Percentiles rank a stretch among this genome's conserved stretches.
Conservation (phyloP, 441 rosid species). For the Capsella rubella region DNA sequence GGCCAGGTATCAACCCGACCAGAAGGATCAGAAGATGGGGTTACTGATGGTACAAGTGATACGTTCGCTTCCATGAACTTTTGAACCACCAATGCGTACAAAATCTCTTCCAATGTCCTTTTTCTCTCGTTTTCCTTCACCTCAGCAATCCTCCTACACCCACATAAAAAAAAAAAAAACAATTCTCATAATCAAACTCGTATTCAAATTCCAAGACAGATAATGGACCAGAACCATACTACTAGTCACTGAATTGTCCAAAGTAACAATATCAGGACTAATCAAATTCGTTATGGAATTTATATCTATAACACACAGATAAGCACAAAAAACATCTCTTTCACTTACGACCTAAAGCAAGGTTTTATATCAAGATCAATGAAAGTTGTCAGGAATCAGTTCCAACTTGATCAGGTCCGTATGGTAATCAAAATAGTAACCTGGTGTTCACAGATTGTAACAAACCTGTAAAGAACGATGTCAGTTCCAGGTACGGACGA, state of each 20-base stretch:
- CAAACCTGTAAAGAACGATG: conserved; percentile 80
- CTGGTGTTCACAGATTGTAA: conserved; percentile 10
- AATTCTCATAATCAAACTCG: conserved; percentile 13
- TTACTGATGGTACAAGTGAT: conserved; percentile 69
- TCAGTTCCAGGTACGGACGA: conserved; percentile 70
- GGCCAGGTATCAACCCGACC: conserved; percentile 74
- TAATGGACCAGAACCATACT: conserved; percentile 14
- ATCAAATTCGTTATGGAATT: no score
- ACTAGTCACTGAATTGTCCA: background rate
- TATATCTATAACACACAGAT: background rate
- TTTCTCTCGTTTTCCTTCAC: conserved; percentile 86
- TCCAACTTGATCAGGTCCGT: no score
- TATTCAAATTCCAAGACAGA: background rate
- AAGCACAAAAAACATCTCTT: conserved; percentile 4
- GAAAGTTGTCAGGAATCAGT: no score
- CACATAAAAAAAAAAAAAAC: conserved; percentile 7
- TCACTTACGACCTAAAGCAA: background rate
- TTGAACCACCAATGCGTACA: conserved; percentile 87
- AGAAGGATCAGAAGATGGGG: conserved; percentile 58
- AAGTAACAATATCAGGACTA: no score
- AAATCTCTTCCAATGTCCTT: conserved; percentile 80
- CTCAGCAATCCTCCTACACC: conserved; percentile 87
- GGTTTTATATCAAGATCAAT: conserved; percentile 3
- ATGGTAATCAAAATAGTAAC: background rate
- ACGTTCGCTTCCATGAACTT: conserved; percentile 91